Evolutionary conservation across 768 basidiomycete genomes (phyloP), one percentile per base, ranked within the genome.

Genomic region (Vararia minispora): DNA sequence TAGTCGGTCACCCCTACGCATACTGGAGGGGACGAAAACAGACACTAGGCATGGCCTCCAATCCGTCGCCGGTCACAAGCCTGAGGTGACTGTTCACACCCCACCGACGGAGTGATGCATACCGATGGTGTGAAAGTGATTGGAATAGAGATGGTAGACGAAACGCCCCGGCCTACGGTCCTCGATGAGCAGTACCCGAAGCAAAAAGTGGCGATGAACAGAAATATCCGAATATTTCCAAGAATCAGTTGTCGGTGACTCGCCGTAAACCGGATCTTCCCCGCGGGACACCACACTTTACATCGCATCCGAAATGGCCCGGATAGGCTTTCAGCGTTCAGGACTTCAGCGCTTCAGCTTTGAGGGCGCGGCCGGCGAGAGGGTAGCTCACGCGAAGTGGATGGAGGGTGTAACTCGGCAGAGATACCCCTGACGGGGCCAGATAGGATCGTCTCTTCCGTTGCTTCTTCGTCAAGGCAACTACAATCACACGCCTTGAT

Each of bases 51-150:
- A 89, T 68, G 1, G 76, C 75, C 41, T 78, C 69, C 3, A 99
- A 71, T 39, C 94, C 74, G 40, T 84, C 81, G 0, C 84, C 82
- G 1, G 94, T 99, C 26, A 99, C 92, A 51, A 94, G 98, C 8
- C 90, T n/a, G n/a, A n/a, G n/a, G n/a, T n/a, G 83, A 48, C 84
- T 82, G 38, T 75, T 79, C 10, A 87, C 74, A 28, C 89, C 83
- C 58, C 90, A 22, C 87, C 88, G 2, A 95, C 76, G 4, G 85
- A 87, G 14, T 94, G 79, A 35, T 88, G 74, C 78, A 97, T 91
- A 0, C 94, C 94, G 40, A 94, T 90, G 18, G 95, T 94, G 18
- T 91, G 77, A 66, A 99, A 99, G 56, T 94, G 90, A 50, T 89
- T 92, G 53, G 98, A 99, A 53, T 89, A 88, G 11, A 99, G 62